Percentiles rank a stretch among this genome's conserved stretches.
Evolutionary conservation across 2,329 filamentous ascomycete species (phyloP).

Genomic region (Colletotrichum trifolii): DNA sequence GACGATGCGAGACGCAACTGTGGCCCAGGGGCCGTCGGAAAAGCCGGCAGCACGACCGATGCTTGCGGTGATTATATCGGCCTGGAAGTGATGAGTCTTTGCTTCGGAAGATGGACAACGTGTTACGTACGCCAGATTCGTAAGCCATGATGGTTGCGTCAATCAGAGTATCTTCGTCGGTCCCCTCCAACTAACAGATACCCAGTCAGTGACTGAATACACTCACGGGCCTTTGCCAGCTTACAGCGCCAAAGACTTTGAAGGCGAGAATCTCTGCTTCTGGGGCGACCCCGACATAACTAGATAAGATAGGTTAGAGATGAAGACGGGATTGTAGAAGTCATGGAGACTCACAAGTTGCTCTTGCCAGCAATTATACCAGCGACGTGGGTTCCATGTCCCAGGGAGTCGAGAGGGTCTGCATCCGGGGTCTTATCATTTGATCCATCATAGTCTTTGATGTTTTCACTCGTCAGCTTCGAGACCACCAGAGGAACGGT

Average conservation of each 20-base stretch:
- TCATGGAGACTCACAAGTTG: conserved; percentile 18
- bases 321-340: no score
- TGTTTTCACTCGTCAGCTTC: no score
- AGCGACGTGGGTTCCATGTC: conserved; percentile 42
- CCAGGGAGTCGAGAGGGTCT: conserved; percentile 40
- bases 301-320: background rate
- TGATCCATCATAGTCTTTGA: conserved; percentile 26
- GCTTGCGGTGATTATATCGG: conserved; percentile 32
- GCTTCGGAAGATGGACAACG: fast-evolving
- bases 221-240: background rate
- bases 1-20: conserved; percentile 29
- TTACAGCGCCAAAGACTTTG: conserved; percentile 41
- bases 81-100: background rate
- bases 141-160: conserved; percentile 35
- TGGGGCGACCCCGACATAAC: conserved; percentile 41
- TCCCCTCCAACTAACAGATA: conserved; percentile 26
- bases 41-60: conserved; percentile 30
- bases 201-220: background rate
- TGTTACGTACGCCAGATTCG: conserved; percentile 17
- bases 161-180: conserved; percentile 32
- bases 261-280: conserved; percentile 40
- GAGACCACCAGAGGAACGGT: background rate
- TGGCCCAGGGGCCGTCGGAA: conserved; percentile 32
- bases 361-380: conserved; percentile 42
- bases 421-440: conserved; percentile 36